Conservation (phyloP, 331 rosid species). For the Quercus lobata region DNA sequence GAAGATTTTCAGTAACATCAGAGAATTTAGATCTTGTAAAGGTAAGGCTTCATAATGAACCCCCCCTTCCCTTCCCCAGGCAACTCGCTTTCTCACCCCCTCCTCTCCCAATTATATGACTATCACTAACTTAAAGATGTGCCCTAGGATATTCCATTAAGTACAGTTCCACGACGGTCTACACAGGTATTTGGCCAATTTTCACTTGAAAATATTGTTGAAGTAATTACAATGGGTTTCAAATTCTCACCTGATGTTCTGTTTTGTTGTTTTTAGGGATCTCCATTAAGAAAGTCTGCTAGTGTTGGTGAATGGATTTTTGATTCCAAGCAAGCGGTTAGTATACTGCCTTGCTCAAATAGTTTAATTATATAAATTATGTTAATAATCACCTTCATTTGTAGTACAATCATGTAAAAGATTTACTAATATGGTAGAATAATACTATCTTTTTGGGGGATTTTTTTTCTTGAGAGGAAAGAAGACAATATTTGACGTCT, state of each 20-base stretch:
- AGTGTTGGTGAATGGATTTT: slow-evolving; percentile 94
- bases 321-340: slow-evolving; percentile 80
- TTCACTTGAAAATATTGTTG: slow-evolving; percentile 10
- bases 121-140: slow-evolving; percentile 45
- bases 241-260: slow-evolving; percentile 22
- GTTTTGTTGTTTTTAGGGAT: slow-evolving; percentile 53
- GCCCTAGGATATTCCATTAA: slow-evolving; percentile 86
- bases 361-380: not conserved
- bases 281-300: slow-evolving; percentile 86
- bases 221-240: slow-evolving; percentile 1
- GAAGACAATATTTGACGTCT: not conserved
- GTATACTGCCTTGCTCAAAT: slow-evolving; percentile 19
- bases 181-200: slow-evolving; percentile 72
- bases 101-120: slow-evolving; percentile 7
- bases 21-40: slow-evolving; percentile 95
- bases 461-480: not conserved
- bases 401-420: not conserved
- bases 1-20: slow-evolving; percentile 94
- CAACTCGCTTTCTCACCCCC: not conserved
- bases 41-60: slow-evolving; percentile 38
- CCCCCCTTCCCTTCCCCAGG: not conserved
- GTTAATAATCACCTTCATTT: not conserved
- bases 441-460: not conserved
- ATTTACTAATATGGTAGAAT: not conserved
- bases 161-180: slow-evolving; percentile 81